phyloP scores from a whole-genome alignment of 106 monocot genomes.

The Dactylorhiza incarnata region DNA sequence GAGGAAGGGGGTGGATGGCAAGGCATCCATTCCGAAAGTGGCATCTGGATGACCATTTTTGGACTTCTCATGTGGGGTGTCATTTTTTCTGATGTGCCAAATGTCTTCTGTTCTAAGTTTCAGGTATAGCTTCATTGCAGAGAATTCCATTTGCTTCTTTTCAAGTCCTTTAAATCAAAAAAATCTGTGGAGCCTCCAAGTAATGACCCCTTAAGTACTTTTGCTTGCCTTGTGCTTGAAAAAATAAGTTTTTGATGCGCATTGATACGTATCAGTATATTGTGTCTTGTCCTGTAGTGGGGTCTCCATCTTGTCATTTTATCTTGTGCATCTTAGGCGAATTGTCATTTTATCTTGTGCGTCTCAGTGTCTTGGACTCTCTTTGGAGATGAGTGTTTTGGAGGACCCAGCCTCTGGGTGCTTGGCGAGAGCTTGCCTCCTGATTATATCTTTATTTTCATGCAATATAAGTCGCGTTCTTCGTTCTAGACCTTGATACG shows the following conservation, averaged over 20 bases:
- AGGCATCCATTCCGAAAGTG: constrained; percentile 87
- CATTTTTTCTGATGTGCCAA: constrained; percentile 60
- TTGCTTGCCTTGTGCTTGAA: not conserved
- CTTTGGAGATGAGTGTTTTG: too few relatives aligned
- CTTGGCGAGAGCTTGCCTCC: too few relatives aligned
- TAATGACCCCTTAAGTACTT: not conserved
- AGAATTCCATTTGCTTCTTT: not conserved
- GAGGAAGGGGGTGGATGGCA: constrained; percentile 81
- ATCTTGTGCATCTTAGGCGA: too few relatives aligned
- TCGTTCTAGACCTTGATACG: too few relatives aligned
- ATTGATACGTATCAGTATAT: too few relatives aligned
- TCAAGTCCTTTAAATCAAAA: not conserved
- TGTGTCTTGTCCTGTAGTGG: too few relatives aligned
- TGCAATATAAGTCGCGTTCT: too few relatives aligned
- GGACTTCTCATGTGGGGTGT: constrained; percentile 93
- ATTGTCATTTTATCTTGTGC: too few relatives aligned
- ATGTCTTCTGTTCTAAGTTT: constrained; percentile 84
- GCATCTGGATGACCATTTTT: constrained; percentile 94
- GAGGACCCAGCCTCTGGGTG: too few relatives aligned
- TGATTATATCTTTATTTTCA: too few relatives aligned
- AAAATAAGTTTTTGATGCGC: not conserved
- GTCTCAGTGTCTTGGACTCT: too few relatives aligned
- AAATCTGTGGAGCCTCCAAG: not conserved
- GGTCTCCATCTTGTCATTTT: too few relatives aligned
- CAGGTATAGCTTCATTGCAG: constrained; percentile 40